Conservation (phyloP, 164 flowering plant species). For the Pachysandra terminalis region DNA sequence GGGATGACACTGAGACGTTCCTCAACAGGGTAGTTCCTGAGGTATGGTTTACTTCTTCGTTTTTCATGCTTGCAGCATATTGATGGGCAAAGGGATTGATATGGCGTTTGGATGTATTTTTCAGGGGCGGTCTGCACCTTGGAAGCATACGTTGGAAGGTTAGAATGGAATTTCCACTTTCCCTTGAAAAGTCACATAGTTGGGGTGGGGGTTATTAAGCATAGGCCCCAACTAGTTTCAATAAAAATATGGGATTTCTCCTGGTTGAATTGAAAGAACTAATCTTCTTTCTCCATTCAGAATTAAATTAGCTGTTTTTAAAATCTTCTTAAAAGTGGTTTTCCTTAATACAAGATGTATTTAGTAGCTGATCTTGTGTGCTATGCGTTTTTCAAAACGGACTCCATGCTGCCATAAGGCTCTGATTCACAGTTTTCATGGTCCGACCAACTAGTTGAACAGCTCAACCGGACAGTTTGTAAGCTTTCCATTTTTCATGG, state of each 20-base stretch:
- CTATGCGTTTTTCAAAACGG: too few relatives aligned
- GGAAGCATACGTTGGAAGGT: constrained; percentile 99
- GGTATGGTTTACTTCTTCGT: constrained; percentile 34
- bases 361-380: neutral
- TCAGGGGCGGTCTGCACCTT: constrained; percentile 91
- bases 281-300: neutral
- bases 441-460: too few relatives aligned
- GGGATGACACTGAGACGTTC: constrained; percentile 91
- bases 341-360: neutral
- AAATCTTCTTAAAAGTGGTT: neutral
- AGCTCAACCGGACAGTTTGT: too few relatives aligned
- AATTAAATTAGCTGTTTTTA: too few relatives aligned
- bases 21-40: constrained; percentile 90
- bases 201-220: too few relatives aligned
- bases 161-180: constrained; percentile 3
- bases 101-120: constrained; percentile 8
- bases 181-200: too few relatives aligned
- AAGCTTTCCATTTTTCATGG: too few relatives aligned
- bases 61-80: neutral
- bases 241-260: neutral
- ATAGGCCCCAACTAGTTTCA: too few relatives aligned
- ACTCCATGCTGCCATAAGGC: too few relatives aligned
- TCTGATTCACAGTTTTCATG: too few relatives aligned
- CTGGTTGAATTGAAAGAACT: neutral
- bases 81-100: neutral